Evolutionary conservation across 768 basidiomycete genomes (phyloP).

Genomic region (Lactarius hengduanensis): DNA sequence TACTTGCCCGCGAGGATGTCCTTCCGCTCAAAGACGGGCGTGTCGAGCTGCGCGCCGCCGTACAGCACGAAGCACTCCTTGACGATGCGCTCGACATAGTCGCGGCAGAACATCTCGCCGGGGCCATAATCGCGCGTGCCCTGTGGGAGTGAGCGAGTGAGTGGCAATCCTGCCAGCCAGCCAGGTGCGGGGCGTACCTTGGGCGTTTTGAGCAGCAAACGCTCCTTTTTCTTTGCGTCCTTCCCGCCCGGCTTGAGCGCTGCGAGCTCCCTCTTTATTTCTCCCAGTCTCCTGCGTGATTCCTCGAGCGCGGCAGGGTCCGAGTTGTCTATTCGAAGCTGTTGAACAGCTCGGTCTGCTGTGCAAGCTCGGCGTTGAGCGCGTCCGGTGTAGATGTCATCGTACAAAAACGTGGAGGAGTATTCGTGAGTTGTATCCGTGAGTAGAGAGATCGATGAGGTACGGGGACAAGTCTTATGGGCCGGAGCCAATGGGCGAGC

Average conservation of each 20-base stretch:
- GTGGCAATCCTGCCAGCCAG: background rate
- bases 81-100: conserved; percentile 85
- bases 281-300: conserved; percentile 65
- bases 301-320: conserved; percentile 54
- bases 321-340: conserved; percentile 57
- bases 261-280: conserved; percentile 59
- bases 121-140: conserved; percentile 96
- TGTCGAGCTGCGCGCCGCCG: conserved; percentile 92
- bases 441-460: conserved; percentile 21
- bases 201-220: conserved; percentile 85
- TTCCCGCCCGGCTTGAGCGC: conserved; percentile 44
- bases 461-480: conserved; percentile 6
- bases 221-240: conserved; percentile 59
- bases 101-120: conserved; percentile 87
- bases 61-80: conserved; percentile 85
- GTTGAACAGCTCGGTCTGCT: conserved; percentile 58
- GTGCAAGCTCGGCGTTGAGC: conserved; percentile 53
- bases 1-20: conserved; percentile 96
- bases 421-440: background rate
- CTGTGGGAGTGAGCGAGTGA: conserved; percentile 43
- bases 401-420: conserved; percentile 24
- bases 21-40: conserved; percentile 97
- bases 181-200: conserved; percentile 59
- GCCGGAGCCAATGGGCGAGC: conserved; percentile 13
- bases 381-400: conserved; percentile 44